Conservation (phyloP, 1,284 basidiomycete genomes). For the Sphaerobolus stellatus region DNA sequence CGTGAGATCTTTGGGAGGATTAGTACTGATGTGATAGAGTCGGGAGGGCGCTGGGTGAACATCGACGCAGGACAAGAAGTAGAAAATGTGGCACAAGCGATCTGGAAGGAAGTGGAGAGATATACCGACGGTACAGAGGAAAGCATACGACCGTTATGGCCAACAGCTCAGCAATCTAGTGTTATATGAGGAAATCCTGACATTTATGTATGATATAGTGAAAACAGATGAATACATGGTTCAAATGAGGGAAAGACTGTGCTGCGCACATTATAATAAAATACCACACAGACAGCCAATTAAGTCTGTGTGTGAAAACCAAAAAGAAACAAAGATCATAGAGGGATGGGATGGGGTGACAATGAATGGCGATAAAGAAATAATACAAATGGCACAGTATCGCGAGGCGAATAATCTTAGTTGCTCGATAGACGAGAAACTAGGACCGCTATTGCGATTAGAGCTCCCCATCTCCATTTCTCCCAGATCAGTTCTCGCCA, state of each 20-base stretch:
- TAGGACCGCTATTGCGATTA: slow-evolving; percentile 72
- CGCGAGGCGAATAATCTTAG: neutral
- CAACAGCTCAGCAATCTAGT: neutral
- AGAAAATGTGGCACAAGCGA: slow-evolving; percentile 56
- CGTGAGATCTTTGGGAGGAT: slow-evolving; percentile 64
- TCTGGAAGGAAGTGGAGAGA: slow-evolving; percentile 55
- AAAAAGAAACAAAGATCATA: no score
- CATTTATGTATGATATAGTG: neutral
- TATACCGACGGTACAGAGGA: slow-evolving; percentile 30
- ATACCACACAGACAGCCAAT: neutral
- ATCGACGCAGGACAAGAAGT: slow-evolving; percentile 63
- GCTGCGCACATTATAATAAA: neutral
- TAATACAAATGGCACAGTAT: neutral
- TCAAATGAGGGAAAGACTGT: neutral
- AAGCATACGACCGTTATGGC: slow-evolving; percentile 1
- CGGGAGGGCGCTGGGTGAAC: slow-evolving; percentile 50
- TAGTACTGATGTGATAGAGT: slow-evolving; percentile 48
- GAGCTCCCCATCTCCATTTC: slow-evolving; percentile 79
- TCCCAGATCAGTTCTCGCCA: slow-evolving; percentile 73
- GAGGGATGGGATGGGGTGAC: no score
- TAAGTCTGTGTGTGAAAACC: no score
- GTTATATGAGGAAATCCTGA: neutral
- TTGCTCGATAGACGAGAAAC: slow-evolving; percentile 60
- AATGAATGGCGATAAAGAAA: neutral
- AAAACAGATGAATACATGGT: neutral